Evolutionary conservation across 352 stramenopile genomes (phyloP), one percentile per base, ranked within the genome.

Genomic region (Discostella stelligera): DNA sequence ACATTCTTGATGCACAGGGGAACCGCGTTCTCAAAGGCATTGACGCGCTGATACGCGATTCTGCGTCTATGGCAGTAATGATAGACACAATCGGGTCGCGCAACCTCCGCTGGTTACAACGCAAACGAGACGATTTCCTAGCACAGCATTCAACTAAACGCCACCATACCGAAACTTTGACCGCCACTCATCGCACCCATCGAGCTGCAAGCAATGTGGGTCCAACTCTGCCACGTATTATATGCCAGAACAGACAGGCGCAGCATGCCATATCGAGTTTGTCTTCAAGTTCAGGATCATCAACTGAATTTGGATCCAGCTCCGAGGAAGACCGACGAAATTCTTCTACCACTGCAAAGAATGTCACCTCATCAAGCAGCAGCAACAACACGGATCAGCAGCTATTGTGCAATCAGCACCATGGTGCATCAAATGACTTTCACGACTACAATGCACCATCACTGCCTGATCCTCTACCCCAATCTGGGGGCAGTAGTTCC

Each of bases 401-500:
- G 56, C 11, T 39, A 32, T 10, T 77, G 32, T 48, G 67, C 21
- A 49, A 73, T 21, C 67, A 67, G 32, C 23, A 71, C 3, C 69
- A 64, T 52, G 18, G 21, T 23, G 10, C 52, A 21, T 80, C 80
- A 7, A 83, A 84, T 67, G 74, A 85, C 13, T 88, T 85, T 71
- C 87, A 92, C 77, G 87, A 90, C 50, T 92, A 91, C 59, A 61
- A 92, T 54, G 82, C 87, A 11, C 83, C 79, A 50, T 80, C 69
- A n/a, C 70, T 92, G 13, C 84, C 77, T 25, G 87, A 91, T 73
- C 82, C 79, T 39, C 70, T 92, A 13, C 60, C 62, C 11, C 69
- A 84, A 41, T 79, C 74, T 25, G 80, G 62, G 21, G 53, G 61
- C 30, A 82, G 73, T 44, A 82, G 69, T 74, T 52, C 66, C 4